Base-by-base conservation (phyloP, 345 rosid species). In the Toxicodendron radicans region DNA sequence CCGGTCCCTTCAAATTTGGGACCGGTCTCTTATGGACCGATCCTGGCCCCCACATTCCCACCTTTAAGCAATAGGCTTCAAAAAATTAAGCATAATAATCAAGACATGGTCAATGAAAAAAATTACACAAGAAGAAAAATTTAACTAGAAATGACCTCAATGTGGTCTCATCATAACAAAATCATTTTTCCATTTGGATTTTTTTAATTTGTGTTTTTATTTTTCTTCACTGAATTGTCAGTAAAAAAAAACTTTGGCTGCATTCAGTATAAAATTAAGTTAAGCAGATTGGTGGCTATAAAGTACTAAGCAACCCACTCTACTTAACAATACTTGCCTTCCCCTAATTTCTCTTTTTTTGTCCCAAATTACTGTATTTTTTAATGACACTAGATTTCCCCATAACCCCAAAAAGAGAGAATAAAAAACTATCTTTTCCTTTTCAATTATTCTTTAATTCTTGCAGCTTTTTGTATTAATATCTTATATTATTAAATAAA, bases 111-210 rank as follows among this genome's bases (percentile, higher is more conserved):
- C 30, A 27, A 27, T 27, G 2, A 27, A 27, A 54, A 53, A 53
- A 53, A 53, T 17, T 53, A 16, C 1, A 46, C 10, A 7, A 46
- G 3, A 9, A 46, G 51, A 46, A 10, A 46, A 46, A 2, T 46
- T 9, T 11, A 46, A 46, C 13, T 9, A 8, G 51, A 46, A 10
- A 1, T 18, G 27, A 53, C 45, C 24, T 17, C 71, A 52, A 64
- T 56, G 71, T 66, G 81, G 67, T 74, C 71, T 77, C 73, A 77
- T 81, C 76, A 66, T 77, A 67, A 58, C 54, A 73, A 80, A 80
- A 78, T 67, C 74, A 61, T 61, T 66, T 74, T 70, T 61, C 16
- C 18, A 14, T 21, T 54, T 30, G 8, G n/a, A 17, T 35, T 23
- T 62, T 32, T 43, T 0, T n/a, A n/a, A 24, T 24, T 24, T 24